Percentiles rank a stretch among this genome's conserved stretches.
These are phyloP conservation scores for Thraustochytrium striatum DNA, from an alignment of 352 stramenopile genomes.

Conservation along the genomic window DNA sequence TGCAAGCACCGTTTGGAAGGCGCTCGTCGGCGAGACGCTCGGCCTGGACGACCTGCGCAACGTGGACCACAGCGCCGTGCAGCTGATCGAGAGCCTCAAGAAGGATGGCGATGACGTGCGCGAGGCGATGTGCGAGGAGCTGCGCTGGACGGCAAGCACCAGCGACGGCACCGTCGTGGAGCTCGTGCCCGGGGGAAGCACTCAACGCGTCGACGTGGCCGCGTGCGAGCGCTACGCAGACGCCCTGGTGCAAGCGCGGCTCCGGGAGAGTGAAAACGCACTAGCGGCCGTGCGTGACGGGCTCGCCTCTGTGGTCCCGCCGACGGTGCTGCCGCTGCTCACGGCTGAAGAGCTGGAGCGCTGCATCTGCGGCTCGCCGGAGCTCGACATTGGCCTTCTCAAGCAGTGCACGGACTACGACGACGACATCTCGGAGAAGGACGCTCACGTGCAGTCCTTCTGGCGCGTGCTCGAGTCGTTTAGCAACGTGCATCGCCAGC, in stretches of 20 bases:
- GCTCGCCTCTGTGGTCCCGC: constrained; percentile 56
- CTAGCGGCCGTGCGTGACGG: constrained; percentile 53
- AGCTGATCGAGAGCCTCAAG: constrained; percentile 18
- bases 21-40: constrained; percentile 25
- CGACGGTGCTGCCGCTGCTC: constrained; percentile 59
- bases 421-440: constrained; percentile 51
- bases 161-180: constrained; percentile 53
- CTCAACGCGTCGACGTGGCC: constrained; percentile 56
- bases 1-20: constrained; percentile 71
- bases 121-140: constrained; percentile 43
- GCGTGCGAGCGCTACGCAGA: constrained; percentile 55
- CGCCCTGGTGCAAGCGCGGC: constrained; percentile 53
- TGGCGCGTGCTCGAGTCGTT: constrained; percentile 60
- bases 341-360: constrained; percentile 62
- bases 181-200: constrained; percentile 48
- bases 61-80: constrained; percentile 40
- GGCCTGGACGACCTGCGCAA: constrained; percentile 2
- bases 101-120: neutral
- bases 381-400: constrained; percentile 62
- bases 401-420: constrained; percentile 63
- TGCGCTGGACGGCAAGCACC: constrained; percentile 14
- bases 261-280: constrained; percentile 59
- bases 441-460: constrained; percentile 62
- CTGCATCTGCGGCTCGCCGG: constrained; percentile 58
- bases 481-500: constrained; percentile 58